Percentiles rank a stretch among this genome's conserved stretches.
Evolutionary conservation across 73 alveolate species (phyloP).

Genomic region (Paramecium biaurelia): DNA sequence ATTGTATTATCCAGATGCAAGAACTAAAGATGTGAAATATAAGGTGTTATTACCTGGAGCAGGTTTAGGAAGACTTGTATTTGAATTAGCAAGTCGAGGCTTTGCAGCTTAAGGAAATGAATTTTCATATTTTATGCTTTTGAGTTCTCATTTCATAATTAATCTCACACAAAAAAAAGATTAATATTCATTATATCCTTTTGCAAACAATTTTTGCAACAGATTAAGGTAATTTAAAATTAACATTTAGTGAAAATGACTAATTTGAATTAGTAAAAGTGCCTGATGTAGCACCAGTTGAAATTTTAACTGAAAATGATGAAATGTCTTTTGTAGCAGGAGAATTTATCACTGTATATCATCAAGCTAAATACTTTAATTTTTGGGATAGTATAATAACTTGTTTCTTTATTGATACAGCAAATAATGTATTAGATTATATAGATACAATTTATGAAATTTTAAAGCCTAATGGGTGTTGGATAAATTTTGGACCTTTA

Average conservation of each 20-base stretch:
- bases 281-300: conserved; percentile 76
- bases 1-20: conserved; percentile 61
- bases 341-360: conserved; percentile 91
- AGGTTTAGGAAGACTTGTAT: conserved; percentile 96
- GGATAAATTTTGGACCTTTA: conserved; percentile 95
- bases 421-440: conserved; percentile 94
- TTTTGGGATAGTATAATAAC: conserved; percentile 93
- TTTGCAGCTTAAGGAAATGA: conserved; percentile 97
- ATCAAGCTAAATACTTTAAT: conserved; percentile 61
- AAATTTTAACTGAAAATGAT: conserved; percentile 69
- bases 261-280: conserved; percentile 72
- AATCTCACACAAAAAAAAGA: conserved; percentile 78
- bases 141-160: conserved; percentile 86
- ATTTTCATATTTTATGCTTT: conserved; percentile 95
- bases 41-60: conserved; percentile 97
- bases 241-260: conserved; percentile 62
- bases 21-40: background rate
- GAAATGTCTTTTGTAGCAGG: conserved; percentile 94
- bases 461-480: conserved; percentile 89
- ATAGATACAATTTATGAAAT: conserved; percentile 89
- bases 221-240: conserved; percentile 2
- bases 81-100: conserved; percentile 95
- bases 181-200: conserved; percentile 82
- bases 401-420: conserved; percentile 97
- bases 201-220: conserved; percentile 84